Evolutionary conservation across 2,329 filamentous ascomycete genomes (phyloP), one percentile per base, ranked within the genome.

Genomic region (Penicillium crustosum): DNA sequence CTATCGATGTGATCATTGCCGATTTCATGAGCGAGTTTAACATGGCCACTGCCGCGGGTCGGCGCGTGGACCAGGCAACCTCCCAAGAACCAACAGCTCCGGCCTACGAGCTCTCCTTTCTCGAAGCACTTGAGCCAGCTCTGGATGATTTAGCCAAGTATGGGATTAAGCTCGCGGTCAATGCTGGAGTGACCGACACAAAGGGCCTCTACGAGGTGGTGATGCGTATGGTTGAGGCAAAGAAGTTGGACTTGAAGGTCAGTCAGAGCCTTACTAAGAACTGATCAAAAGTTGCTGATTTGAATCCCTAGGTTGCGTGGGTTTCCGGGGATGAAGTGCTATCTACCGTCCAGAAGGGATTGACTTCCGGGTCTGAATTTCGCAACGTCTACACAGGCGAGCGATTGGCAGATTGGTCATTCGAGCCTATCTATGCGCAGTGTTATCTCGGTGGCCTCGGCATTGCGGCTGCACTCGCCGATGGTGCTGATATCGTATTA

Each of bases 1-100:
- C 78, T 4, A 70, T 79, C 31, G 78, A 80, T 66, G 75, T 79
- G 6, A 78, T 80, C 45, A 78, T 79, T 50, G 75, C 75, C 5
- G 78, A 80, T 61, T 79, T 77, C 66, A 79, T 81, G 73, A 77
- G 75, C 56, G 78, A 81, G 58, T 77, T 79, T 61, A 85, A 84
- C 66, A 83, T 85, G 74, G 79, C 81, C 23, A 70, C 70, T 10
- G 55, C 75, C 60, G 70, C 73, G 58, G 65, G 75, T 61, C 59
- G 78, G 68, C 68, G 73, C 60, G 55, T 78, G 63, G 56, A 81
- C 62, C 68, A 74, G 52, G 55, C 63, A 35, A 49, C 35, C 3
- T 36, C 60, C 7, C 38, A n/a, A 15, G 66, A 47, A 7, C 31
- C 42, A 45, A 54, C 59, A 10, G 65, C 68, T 7, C 78, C 78